A percentile compares a stretch with the other conserved stretches of the same genome.
phyloP scores from a whole-genome alignment of 1,284 basidiomycete genomes.

The Lignosus rhinocerotis region DNA sequence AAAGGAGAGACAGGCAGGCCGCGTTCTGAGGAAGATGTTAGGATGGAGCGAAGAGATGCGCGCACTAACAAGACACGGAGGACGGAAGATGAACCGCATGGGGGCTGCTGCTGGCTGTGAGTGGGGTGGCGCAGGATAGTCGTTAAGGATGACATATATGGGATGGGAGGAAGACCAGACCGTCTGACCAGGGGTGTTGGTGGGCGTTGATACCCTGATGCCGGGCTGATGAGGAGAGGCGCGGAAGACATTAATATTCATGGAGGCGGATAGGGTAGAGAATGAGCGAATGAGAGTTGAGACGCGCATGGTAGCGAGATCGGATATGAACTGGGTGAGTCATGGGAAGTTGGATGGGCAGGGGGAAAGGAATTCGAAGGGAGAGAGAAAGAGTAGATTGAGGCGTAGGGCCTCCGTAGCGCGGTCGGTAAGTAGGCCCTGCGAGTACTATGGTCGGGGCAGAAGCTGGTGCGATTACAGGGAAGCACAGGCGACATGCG shows the following conservation, averaged over 20 bases:
- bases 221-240: neutral
- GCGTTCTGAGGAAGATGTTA: neutral
- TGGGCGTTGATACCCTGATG: conserved; percentile 3
- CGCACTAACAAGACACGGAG: neutral
- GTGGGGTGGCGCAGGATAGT: neutral
- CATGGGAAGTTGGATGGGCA: conserved; percentile 11
- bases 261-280: neutral
- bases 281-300: conserved; percentile 1
- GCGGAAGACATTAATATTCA: conserved; percentile 4
- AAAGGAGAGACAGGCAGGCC: neutral
- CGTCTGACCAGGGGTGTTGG: neutral
- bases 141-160: neutral
- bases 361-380: conserved; percentile 3
- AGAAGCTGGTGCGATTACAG: conserved; percentile 7
- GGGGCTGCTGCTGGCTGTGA: neutral
- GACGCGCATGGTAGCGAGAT: conserved; percentile 6
- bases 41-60: neutral
- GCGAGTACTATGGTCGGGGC: no score
- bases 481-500: conserved; percentile 20
- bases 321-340: conserved; percentile 21
- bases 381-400: conserved; percentile 14
- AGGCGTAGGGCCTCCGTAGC: conserved; percentile 16
- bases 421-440: neutral
- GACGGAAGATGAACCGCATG: conserved; percentile 1
- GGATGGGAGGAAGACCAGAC: neutral